phyloP scores from a whole-genome alignment of 208 protist genomes.

The Leishmania guyanensis region DNA sequence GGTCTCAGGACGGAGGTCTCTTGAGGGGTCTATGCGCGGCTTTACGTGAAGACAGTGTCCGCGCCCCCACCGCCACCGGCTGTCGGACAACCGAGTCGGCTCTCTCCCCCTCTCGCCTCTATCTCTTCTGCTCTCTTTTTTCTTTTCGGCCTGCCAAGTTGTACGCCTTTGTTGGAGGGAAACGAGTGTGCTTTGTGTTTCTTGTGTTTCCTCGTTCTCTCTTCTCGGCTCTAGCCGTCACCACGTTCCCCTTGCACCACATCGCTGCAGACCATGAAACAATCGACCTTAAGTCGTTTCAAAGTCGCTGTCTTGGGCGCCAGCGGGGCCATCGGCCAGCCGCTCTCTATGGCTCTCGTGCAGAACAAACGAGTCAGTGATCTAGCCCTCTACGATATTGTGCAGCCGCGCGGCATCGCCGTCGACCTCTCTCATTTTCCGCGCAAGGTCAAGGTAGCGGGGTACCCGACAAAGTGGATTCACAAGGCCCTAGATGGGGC shows the following conservation, averaged over 20 bases:
- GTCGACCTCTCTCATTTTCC: slow-evolving; percentile 90
- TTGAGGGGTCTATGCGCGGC: neutral
- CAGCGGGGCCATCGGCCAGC: slow-evolving; percentile 96
- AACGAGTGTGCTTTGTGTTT: neutral
- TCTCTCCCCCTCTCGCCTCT: neutral
- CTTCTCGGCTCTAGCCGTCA: neutral
- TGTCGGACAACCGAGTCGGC: neutral
- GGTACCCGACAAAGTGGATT: slow-evolving; percentile 61
- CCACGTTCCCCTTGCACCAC: neutral
- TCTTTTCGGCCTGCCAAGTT: neutral
- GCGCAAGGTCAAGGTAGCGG: slow-evolving; percentile 74
- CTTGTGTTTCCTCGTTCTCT: neutral
- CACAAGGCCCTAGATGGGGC: slow-evolving; percentile 72
- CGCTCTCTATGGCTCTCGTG: slow-evolving; percentile 94
- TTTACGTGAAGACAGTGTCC: neutral
- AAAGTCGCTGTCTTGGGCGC: slow-evolving; percentile 93
- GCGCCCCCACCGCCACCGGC: neutral
- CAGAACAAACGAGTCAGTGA: slow-evolving; percentile 67
- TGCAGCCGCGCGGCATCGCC: slow-evolving; percentile 74
- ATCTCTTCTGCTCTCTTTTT: neutral
- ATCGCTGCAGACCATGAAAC: neutral
- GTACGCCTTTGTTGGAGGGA: neutral
- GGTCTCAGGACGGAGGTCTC: neutral
- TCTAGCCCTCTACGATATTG: slow-evolving; percentile 87
- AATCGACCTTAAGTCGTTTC: neutral